Evolutionary conservation across 2,329 filamentous ascomycete species (phyloP).

Genomic region (Taxawa tesnikishii): DNA sequence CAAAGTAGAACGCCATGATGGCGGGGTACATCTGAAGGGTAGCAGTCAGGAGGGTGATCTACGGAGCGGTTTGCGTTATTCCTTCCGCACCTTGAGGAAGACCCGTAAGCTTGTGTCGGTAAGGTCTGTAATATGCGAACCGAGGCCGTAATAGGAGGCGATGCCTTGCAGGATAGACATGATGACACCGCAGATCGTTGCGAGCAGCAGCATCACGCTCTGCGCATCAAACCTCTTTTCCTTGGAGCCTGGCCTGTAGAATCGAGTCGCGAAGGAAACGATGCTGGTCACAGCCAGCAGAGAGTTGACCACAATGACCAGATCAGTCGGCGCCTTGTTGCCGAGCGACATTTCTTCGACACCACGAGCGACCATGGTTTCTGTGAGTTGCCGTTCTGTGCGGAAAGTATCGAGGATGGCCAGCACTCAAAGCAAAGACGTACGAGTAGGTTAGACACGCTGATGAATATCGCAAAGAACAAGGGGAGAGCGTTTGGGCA

Average conservation of each 20-base stretch:
- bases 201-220: slow-evolving; percentile 6
- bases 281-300: slow-evolving; percentile 3
- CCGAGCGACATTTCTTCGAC: no score
- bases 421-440: no score
- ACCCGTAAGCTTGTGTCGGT: not conserved
- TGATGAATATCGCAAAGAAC: no score
- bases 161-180: slow-evolving; percentile 9
- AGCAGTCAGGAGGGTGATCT: no score
- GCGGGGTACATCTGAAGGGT: slow-evolving; percentile 14
- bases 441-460: no score
- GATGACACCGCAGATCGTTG: slow-evolving; percentile 7
- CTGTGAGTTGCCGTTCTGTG: no score
- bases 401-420: no score
- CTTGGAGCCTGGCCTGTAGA: slow-evolving; percentile 5
- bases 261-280: slow-evolving; percentile 2
- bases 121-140: slow-evolving; percentile 5
- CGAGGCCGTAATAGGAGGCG: slow-evolving; percentile 9
- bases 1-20: slow-evolving; percentile 24
- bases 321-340: no score
- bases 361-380: no score
- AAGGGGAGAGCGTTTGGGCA: no score
- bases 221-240: slow-evolving; percentile 6
- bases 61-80: no score
- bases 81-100: slow-evolving; percentile 10
- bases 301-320: slow-evolving; percentile 5